Conservation (phyloP, 345 rosid species). For the Rhodamnia rubescens region DNA sequence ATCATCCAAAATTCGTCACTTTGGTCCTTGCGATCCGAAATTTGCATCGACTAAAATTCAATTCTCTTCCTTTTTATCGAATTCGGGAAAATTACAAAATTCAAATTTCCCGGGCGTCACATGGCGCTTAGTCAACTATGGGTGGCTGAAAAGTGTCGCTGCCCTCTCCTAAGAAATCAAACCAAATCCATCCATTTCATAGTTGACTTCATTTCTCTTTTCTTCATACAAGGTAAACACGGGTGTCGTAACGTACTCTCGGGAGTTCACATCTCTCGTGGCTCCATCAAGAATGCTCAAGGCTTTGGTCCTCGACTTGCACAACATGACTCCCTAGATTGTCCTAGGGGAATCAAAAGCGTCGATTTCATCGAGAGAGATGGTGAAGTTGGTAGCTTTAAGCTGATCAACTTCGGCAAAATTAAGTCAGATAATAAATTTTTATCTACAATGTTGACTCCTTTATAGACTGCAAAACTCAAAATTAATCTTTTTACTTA, state of each 20-base stretch:
- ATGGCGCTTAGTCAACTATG: too few relatives aligned
- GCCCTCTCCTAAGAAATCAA: too few relatives aligned
- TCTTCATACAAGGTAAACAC: background rate
- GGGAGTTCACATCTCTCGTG: background rate
- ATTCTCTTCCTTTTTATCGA: too few relatives aligned
- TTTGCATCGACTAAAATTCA: too few relatives aligned
- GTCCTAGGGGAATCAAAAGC: background rate
- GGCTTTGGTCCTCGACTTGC: constrained; percentile 1
- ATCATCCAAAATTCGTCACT: too few relatives aligned
- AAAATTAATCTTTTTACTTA: background rate
- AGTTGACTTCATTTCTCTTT: background rate
- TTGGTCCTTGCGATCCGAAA: too few relatives aligned
- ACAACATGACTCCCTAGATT: background rate
- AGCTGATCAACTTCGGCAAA: background rate
- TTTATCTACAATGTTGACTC: background rate
- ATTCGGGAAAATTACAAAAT: too few relatives aligned
- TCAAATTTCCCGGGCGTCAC: too few relatives aligned
- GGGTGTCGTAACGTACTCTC: background rate
- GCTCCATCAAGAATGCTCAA: background rate
- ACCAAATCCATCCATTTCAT: background rate
- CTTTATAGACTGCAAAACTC: accelerated
- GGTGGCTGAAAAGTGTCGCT: too few relatives aligned
- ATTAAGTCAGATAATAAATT: background rate
- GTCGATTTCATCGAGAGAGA: background rate
- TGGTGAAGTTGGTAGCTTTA: background rate